phyloP scores from a whole-genome alignment of 208 protist species.

The Spongospora subterranea region DNA sequence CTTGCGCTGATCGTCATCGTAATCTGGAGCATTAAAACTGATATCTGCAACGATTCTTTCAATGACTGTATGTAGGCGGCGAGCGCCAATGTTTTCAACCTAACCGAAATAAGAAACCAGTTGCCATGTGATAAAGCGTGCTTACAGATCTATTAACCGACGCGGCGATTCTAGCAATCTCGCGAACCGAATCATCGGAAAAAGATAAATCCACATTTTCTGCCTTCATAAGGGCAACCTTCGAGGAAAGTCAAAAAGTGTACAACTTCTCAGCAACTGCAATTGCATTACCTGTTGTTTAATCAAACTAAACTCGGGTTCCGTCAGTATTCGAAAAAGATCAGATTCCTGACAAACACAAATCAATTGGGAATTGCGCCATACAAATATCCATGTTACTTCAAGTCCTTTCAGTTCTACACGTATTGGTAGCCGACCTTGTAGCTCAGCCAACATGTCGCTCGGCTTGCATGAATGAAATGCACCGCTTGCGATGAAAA shows the following conservation, averaged over 20 bases:
- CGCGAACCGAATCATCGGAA: constrained; percentile 85
- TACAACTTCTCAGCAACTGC: constrained; percentile 27
- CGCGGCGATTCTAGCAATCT: constrained; percentile 86
- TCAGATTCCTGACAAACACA: constrained; percentile 73
- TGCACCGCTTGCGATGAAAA: constrained; percentile 96
- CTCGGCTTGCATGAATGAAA: constrained; percentile 86
- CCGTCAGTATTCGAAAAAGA: constrained; percentile 92
- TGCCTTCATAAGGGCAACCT: constrained; percentile 83
- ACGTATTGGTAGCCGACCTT: constrained; percentile 94
- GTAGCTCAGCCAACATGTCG: constrained; percentile 72
- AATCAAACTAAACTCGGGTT: constrained; percentile 92
- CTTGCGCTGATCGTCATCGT: constrained; percentile 60
- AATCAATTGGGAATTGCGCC: not conserved
- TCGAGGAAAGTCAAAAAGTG: not conserved
- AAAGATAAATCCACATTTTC: constrained; percentile 92
- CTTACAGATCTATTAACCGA: constrained; percentile 84
- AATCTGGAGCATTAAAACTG: constrained; percentile 71
- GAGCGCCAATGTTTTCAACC: constrained; percentile 94
- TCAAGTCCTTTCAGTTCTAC: constrained; percentile 92
- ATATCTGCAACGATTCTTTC: constrained; percentile 84
- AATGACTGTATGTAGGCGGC: constrained; percentile 89
- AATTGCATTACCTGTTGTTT: constrained; percentile 80
- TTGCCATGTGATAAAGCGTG: not conserved
- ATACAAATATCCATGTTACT: constrained; percentile 2
- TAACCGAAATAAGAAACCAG: constrained; percentile 56